Evolutionary conservation across 768 basidiomycete species (phyloP).

Genomic region (Daedalea quercina): DNA sequence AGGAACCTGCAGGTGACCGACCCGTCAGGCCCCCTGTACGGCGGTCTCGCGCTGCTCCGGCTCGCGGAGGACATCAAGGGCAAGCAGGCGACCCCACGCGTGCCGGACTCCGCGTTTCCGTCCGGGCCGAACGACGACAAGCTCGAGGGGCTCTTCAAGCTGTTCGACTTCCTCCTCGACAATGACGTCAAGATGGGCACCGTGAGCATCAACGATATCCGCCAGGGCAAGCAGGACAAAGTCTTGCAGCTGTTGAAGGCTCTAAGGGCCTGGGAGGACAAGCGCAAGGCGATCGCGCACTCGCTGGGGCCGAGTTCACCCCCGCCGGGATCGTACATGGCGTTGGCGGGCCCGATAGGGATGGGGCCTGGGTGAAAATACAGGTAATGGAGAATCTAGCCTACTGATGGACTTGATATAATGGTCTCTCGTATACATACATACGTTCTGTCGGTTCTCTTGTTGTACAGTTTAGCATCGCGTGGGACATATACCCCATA

Average conservation of each 20-base stretch:
- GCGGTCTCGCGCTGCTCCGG: constrained; percentile 76
- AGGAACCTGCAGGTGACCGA: constrained; percentile 49
- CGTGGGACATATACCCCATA: no score
- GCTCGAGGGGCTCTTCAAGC: constrained; percentile 77
- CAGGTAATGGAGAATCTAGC: no score
- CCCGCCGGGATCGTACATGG: background rate
- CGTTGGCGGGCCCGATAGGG: constrained; percentile 7
- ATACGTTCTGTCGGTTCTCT: no score
- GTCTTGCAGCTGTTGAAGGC: constrained; percentile 74
- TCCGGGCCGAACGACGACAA: constrained; percentile 63
- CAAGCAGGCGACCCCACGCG: constrained; percentile 56
- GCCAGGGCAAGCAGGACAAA: constrained; percentile 76
- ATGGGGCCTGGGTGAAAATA: background rate
- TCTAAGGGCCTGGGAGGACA: constrained; percentile 77
- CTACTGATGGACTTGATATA: no score
- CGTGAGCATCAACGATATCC: constrained; percentile 90
- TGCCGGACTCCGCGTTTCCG: constrained; percentile 78
- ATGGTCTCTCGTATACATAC: no score
- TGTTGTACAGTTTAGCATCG: no score
- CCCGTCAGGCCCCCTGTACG: constrained; percentile 36
- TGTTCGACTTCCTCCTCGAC: constrained; percentile 91
- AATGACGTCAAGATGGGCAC: constrained; percentile 88
- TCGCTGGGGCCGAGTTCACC: constrained; percentile 1
- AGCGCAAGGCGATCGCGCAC: constrained; percentile 47
- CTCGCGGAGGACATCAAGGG: constrained; percentile 79